Evolutionary conservation across 768 basidiomycete genomes (phyloP), one percentile per base, ranked within the genome.

Genomic region (Polyporus arcularius): DNA sequence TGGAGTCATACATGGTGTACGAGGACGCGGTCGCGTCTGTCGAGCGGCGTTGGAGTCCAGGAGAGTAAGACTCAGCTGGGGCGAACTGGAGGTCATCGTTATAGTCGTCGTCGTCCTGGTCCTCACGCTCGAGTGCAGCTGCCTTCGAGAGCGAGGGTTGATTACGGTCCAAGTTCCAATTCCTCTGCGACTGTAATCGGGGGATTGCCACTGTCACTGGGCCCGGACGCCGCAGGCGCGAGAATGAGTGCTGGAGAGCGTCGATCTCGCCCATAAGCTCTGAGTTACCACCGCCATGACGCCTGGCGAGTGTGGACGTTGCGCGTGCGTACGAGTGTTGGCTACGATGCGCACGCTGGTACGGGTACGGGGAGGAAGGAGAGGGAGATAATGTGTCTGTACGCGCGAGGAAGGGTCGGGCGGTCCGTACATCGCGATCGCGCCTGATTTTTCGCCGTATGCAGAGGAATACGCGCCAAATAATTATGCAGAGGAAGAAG

Each of bases 321-420:
- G 46, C 26, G 46, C 26, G 14, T 48, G 46, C 12, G 26, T 48
- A 48, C 9, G 46, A 48, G 26, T 28, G 46, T 21, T 48, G 46
- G 26, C 46, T 48, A 9, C 46, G 2, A 21, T 48, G 46, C 7
- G 46, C 28, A 21, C 12, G 46, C 18, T 18, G 12, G 21, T 48
- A 48, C 26, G 21, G 21, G 46, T 48, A 48, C 26, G 46, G 16
- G 49, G 16, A 7, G 49, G 6, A 21, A 16, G 15, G 42, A 31
- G 32, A 10, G 32, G 10, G 30, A 28, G 46, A 28, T 5, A 46
- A 10, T 7, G 46, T 21, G 21, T 48, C 46, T 12, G 45, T 31
- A n/a, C n/a, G 50, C 4, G 58, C 45, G 35, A 54, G 31, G 53
- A 60, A 60, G 15, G 58, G 58, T 26, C 58, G 52, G n/a, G 58